Percentiles rank a stretch among this genome's conserved stretches.
These are phyloP conservation scores for Boletellus ananas DNA, from an alignment of 768 basidiomycete genomes.

Conservation along the genomic window DNA sequence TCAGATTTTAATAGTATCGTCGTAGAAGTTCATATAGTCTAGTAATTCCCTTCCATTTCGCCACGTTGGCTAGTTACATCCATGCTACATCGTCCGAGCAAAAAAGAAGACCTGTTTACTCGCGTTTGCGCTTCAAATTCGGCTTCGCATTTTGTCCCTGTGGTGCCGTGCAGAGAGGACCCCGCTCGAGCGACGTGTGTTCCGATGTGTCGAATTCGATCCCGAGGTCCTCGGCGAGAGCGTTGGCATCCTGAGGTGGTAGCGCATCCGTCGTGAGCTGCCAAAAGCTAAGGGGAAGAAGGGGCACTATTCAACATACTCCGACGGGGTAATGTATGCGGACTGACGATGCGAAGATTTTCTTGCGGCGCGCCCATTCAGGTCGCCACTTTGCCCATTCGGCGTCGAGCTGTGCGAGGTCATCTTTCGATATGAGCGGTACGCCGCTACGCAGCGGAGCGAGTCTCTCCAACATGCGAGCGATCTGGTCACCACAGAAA, in stretches of 20 bases:
- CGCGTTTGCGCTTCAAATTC: conserved; percentile 52
- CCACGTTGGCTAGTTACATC: background rate
- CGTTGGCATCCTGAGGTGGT: conserved; percentile 57
- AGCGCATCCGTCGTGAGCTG: conserved; percentile 64
- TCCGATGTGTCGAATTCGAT: conserved; percentile 76
- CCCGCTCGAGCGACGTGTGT: conserved; percentile 60
- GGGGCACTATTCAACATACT: conserved; percentile 4
- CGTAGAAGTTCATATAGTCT: background rate
- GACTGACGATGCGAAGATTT: conserved; percentile 50
- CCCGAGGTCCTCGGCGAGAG: conserved; percentile 75
- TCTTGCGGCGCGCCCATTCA: conserved; percentile 76
- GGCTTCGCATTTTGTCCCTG: conserved; percentile 29
- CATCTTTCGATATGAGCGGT: conserved; percentile 65
- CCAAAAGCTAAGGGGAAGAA: conserved; percentile 71
- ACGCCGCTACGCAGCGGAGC: conserved; percentile 61
- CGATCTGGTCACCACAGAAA: conserved; percentile 38
- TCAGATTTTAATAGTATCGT: background rate
- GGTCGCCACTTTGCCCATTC: conserved; percentile 79
- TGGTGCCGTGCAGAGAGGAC: conserved; percentile 47
- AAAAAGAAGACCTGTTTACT: conserved; percentile 11
- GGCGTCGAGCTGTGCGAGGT: conserved; percentile 60
- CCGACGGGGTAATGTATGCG: background rate
- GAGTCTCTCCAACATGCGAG: conserved; percentile 46
- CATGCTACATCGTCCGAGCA: background rate
- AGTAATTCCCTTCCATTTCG: background rate